Conservation (phyloP, 2,329 filamentous ascomycete genomes). For the Fusarium sp. region DNA sequence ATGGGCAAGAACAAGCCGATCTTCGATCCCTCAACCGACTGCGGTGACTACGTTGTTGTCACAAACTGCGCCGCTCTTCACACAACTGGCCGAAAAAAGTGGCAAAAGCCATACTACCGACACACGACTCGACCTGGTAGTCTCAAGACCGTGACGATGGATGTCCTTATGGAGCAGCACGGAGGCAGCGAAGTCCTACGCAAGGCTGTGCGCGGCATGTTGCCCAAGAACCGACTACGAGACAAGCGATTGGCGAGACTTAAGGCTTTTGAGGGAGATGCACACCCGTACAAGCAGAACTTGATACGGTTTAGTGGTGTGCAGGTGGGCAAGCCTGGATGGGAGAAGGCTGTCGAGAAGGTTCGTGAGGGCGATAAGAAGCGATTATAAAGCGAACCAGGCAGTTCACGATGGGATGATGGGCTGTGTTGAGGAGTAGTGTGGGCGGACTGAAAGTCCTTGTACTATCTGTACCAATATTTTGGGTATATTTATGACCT, state of each 20-base stretch:
- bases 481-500: constrained; percentile 46
- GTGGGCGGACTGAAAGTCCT: constrained; percentile 40
- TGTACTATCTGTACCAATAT: constrained; percentile 52
- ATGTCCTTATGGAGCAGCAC: constrained; percentile 92
- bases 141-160: constrained; percentile 91
- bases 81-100: constrained; percentile 90
- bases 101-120: constrained; percentile 95
- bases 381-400: constrained; percentile 59
- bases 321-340: constrained; percentile 64
- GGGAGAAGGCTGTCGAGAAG: constrained; percentile 63
- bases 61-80: constrained; percentile 88
- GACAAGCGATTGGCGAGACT: constrained; percentile 88
- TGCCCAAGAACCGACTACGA: constrained; percentile 94
- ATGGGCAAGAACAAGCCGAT: constrained; percentile 99
- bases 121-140: constrained; percentile 92
- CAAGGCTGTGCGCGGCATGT: constrained; percentile 94
- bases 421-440: constrained; percentile 30
- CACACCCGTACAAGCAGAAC: constrained; percentile 93
- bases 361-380: constrained; percentile 62
- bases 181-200: constrained; percentile 91
- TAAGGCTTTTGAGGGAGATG: constrained; percentile 94
- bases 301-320: constrained; percentile 77
- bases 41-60: constrained; percentile 98
- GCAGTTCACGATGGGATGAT: neutral
- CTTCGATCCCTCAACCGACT: constrained; percentile 96